phyloP scores from a whole-genome alignment of 805 yeast species.

The Spathaspora girioi region DNA sequence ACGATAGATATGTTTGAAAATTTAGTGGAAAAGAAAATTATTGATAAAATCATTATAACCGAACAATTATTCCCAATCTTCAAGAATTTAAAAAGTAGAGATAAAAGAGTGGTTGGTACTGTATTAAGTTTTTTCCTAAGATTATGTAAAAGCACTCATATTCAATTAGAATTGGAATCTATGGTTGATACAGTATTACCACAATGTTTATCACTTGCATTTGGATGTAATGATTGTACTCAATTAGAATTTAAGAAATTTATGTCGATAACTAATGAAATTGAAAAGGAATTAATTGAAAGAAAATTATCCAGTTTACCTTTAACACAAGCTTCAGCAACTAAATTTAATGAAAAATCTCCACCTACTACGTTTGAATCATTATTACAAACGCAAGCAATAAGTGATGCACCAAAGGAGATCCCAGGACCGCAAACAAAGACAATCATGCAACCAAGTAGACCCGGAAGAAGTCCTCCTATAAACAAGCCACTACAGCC shows the following conservation, averaged over 20 bases:
- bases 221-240: constrained; percentile 37
- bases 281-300: constrained; percentile 17
- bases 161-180: constrained; percentile 26
- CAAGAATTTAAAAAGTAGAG: constrained; percentile 71
- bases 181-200: constrained; percentile 26
- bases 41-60: constrained; percentile 67
- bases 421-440: constrained; percentile 6
- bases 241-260: constrained; percentile 29
- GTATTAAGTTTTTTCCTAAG: constrained; percentile 47
- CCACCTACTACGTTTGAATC: constrained; percentile 19
- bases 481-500: constrained; percentile 3
- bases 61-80: constrained; percentile 83
- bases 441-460: constrained; percentile 17
- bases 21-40: constrained; percentile 53
- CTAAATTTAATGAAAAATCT: constrained; percentile 2
- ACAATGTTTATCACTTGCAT: constrained; percentile 29
- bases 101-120: constrained; percentile 52
- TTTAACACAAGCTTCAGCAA: not conserved
- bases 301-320: constrained; percentile 19
- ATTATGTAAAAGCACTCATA: constrained; percentile 42
- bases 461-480: not conserved
- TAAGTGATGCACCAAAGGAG: constrained; percentile 15
- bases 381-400: constrained; percentile 25
- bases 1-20: constrained; percentile 58
- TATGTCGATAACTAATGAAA: constrained; percentile 17